Percentiles rank a stretch among this genome's conserved stretches.
Conservation (phyloP, 805 yeast species). For the Ogataea thermomethanolica region DNA sequence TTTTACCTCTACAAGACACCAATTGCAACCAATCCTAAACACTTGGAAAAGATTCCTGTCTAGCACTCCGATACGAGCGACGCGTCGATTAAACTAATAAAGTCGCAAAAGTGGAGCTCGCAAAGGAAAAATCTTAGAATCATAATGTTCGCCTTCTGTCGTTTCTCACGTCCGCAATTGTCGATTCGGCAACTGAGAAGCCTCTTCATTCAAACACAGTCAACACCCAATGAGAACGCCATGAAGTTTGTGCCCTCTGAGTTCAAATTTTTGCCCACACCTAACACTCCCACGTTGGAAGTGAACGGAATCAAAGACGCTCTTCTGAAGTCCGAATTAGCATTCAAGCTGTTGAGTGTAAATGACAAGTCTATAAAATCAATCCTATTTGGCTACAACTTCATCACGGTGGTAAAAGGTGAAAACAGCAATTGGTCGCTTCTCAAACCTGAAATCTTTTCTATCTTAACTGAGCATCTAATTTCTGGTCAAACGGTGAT, state of each 20-base stretch:
- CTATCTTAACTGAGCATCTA: slow-evolving; percentile 52
- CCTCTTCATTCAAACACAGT: slow-evolving; percentile 74
- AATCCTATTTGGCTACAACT: slow-evolving; percentile 78
- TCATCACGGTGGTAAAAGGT: slow-evolving; percentile 74
- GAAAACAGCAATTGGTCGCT: slow-evolving; percentile 45
- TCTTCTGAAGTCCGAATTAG: slow-evolving; percentile 62
- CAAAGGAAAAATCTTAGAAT: slow-evolving; percentile 31
- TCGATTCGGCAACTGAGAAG: slow-evolving; percentile 15
- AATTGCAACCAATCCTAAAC: neutral
- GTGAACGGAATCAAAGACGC: slow-evolving; percentile 76
- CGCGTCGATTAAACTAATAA: slow-evolving; percentile 32
- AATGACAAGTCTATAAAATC: slow-evolving; percentile 64
- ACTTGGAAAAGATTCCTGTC: slow-evolving; percentile 1
- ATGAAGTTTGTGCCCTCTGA: slow-evolving; percentile 74
- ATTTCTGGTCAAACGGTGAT: slow-evolving; percentile 57
- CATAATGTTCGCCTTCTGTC: slow-evolving; percentile 1
- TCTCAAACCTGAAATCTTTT: slow-evolving; percentile 64
- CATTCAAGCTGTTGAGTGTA: slow-evolving; percentile 65
- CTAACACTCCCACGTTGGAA: slow-evolving; percentile 58
- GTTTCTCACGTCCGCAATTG: slow-evolving; percentile 33
- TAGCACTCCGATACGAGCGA: neutral
- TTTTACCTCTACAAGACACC: slow-evolving; percentile 18
- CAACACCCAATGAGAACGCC: slow-evolving; percentile 85
- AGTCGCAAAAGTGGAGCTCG: slow-evolving; percentile 56
- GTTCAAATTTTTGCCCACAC: slow-evolving; percentile 58